Percentiles rank a stretch among this genome's conserved stretches.
phyloP scores from a whole-genome alignment of 73 alveolate genomes.

The Uronychia binucleata region DNA sequence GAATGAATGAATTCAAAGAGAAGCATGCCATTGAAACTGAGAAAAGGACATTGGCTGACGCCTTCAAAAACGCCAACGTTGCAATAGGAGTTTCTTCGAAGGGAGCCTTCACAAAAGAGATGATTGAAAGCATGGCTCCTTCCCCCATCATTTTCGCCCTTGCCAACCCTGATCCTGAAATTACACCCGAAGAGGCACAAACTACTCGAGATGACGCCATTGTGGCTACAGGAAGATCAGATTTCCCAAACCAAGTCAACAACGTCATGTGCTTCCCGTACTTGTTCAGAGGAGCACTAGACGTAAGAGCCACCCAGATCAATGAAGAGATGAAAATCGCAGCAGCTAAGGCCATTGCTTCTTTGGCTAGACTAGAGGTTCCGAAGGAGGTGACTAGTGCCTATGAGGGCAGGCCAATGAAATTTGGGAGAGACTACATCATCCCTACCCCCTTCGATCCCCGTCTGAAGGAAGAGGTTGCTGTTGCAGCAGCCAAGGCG shows the following conservation, averaged over 20 bases:
- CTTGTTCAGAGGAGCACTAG: slow-evolving; percentile 93
- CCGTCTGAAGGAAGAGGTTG: slow-evolving; percentile 67
- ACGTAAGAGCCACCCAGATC: slow-evolving; percentile 83
- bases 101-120: slow-evolving; percentile 59
- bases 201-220: slow-evolving; percentile 62
- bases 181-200: slow-evolving; percentile 67
- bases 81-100: slow-evolving; percentile 73
- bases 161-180: slow-evolving; percentile 89
- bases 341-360: slow-evolving; percentile 85
- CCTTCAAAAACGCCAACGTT: slow-evolving; percentile 70
- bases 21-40: slow-evolving; percentile 68
- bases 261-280: slow-evolving; percentile 92
- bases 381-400: slow-evolving; percentile 46
- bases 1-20: slow-evolving; percentile 73
- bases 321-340: slow-evolving; percentile 92
- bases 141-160: slow-evolving; percentile 82
- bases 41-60: slow-evolving; percentile 68
- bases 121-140: slow-evolving; percentile 59
- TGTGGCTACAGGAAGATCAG: slow-evolving; percentile 86
- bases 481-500: slow-evolving; percentile 89
- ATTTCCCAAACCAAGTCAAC: slow-evolving; percentile 86
- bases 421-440: slow-evolving; percentile 74
- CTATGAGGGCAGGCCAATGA: slow-evolving; percentile 25
- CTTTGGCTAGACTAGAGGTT: slow-evolving; percentile 50
- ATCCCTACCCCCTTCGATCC: slow-evolving; percentile 92